phyloP scores from a whole-genome alignment of 257 asterid species.

The Forsythia viridissima region DNA sequence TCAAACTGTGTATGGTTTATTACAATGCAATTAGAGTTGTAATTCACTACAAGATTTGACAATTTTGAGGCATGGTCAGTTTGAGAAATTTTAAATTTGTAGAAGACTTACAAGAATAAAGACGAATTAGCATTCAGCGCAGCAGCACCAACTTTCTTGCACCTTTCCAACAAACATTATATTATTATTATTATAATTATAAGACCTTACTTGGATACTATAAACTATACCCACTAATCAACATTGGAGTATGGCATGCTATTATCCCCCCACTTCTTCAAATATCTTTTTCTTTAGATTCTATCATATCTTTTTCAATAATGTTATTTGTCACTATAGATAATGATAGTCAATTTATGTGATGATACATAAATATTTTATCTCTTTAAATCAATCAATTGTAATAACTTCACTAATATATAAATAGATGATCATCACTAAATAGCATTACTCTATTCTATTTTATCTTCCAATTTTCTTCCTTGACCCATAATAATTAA shows the following conservation, averaged over 20 bases:
- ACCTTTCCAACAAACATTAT: constrained; percentile 26
- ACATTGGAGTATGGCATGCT: background rate
- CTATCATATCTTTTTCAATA: too few species aligned
- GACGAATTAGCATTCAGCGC: constrained; percentile 62
- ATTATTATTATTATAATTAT: background rate
- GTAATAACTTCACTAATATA: too few species aligned
- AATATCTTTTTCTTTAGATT: too few species aligned
- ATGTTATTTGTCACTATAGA: too few species aligned
- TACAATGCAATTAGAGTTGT: constrained; percentile 18
- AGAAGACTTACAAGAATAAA: constrained; percentile 16
- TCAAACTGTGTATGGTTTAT: constrained; percentile 32
- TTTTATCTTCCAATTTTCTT: constrained; percentile 1
- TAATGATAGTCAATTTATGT: too few species aligned
- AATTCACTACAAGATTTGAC: background rate
- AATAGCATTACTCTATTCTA: background rate
- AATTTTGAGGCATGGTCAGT: constrained; percentile 21
- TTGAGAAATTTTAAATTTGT: constrained; percentile 1
- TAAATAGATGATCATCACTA: too few species aligned
- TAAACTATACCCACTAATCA: background rate
- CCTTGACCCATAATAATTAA: background rate
- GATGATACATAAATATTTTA: too few species aligned
- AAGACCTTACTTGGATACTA: background rate
- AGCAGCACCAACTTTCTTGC: constrained; percentile 21
- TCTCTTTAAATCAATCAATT: too few species aligned
- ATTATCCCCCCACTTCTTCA: background rate